phyloP scores from a whole-genome alignment of 257 asterid species.

The Solanum pimpinellifolium region DNA sequence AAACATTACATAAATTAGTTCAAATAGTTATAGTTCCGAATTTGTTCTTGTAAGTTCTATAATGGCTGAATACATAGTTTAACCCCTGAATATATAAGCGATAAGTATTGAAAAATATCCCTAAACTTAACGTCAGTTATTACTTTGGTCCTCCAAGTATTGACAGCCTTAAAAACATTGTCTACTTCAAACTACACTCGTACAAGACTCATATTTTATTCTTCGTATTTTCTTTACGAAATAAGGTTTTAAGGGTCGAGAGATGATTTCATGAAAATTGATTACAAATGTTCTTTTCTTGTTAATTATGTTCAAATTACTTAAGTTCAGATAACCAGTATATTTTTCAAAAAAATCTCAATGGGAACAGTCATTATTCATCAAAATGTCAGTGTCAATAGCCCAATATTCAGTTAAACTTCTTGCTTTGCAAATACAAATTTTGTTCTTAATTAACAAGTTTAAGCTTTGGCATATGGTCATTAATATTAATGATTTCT shows the following conservation, averaged over 20 bases:
- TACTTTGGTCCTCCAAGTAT: too few species aligned
- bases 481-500: not conserved
- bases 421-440: not conserved
- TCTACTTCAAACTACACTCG: not conserved
- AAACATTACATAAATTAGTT: not conserved
- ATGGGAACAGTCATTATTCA: not conserved
- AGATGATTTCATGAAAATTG: not conserved
- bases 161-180: not conserved
- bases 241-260: not conserved
- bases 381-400: not conserved
- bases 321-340: not conserved
- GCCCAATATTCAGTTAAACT: not conserved
- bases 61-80: not conserved
- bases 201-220: not conserved
- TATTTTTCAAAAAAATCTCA: not conserved
- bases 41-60: not conserved
- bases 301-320: not conserved
- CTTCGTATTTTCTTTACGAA: not conserved
- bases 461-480: not conserved
- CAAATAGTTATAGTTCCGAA: not conserved
- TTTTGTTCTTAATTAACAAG: not conserved
- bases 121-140: too few species aligned
- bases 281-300: not conserved
- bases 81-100: not conserved
- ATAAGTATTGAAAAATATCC: too few species aligned